A percentile compares a stretch with the other conserved stretches of the same genome.
phyloP scores from a whole-genome alignment of 805 yeast species.

The Wickerhamomyces bisporus region DNA sequence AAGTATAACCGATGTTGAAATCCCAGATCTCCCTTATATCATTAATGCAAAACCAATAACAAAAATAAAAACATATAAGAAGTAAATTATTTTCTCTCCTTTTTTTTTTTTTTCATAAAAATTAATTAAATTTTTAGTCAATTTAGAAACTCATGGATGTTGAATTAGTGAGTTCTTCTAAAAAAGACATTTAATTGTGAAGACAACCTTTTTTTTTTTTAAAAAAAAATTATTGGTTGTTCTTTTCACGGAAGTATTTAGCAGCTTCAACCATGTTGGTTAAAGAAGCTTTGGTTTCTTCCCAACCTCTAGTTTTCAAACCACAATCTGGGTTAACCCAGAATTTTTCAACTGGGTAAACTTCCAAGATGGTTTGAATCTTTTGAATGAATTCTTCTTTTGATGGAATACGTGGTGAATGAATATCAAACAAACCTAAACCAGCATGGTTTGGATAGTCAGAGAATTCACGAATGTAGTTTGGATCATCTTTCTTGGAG shows the following conservation, averaged over 20 bases:
- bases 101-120: conserved; percentile 8
- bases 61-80: conserved; percentile 13
- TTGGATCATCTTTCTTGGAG: conserved; percentile 99
- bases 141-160: conserved; percentile 13
- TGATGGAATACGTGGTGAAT: conserved; percentile 99
- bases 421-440: conserved; percentile 97
- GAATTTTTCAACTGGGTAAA: conserved; percentile 96
- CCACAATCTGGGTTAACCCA: conserved; percentile 99
- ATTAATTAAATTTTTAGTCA: conserved; percentile 4
- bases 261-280: conserved; percentile 99
- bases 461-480: conserved; percentile 95
- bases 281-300: conserved; percentile 90
- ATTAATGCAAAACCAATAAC: conserved; percentile 24
- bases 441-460: conserved; percentile 99
- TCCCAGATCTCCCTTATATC: conserved; percentile 26
- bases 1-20: conserved; percentile 41
- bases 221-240: conserved; percentile 13
- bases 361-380: conserved; percentile 90
- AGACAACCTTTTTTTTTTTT: too few relatives aligned
- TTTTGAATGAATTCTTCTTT: conserved; percentile 93
- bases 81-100: conserved; percentile 4
- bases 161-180: conserved; percentile 22
- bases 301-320: conserved; percentile 99
- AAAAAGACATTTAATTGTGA: too few relatives aligned
- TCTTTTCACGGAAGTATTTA: conserved; percentile 76